A percentile compares a stretch with the other conserved stretches of the same genome.
phyloP scores from a whole-genome alignment of 2,329 filamentous ascomycete genomes.

The Sarocladium kiliense region DNA sequence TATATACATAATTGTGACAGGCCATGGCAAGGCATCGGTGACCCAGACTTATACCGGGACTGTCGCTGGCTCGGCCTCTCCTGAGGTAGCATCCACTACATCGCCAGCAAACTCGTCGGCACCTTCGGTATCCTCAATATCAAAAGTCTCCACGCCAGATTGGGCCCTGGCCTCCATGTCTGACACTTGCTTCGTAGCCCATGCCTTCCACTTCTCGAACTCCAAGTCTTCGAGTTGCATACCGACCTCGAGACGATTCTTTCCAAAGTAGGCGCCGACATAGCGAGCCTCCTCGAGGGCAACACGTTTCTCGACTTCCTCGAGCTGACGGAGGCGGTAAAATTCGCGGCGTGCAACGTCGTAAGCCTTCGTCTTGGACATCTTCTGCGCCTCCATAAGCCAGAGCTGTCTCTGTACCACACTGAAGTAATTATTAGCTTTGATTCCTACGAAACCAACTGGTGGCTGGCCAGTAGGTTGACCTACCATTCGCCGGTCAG shows the following conservation, averaged over 20 bases:
- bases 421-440: slow-evolving; percentile 38
- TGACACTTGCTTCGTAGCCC: slow-evolving; percentile 54
- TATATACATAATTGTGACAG: slow-evolving; percentile 17
- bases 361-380: slow-evolving; percentile 68
- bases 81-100: neutral
- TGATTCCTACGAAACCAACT: neutral
- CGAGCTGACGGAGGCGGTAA: slow-evolving; percentile 74
- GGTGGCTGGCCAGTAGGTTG: neutral
- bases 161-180: slow-evolving; percentile 33
- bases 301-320: slow-evolving; percentile 78
- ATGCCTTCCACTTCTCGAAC: slow-evolving; percentile 80
- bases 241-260: slow-evolving; percentile 66
- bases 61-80: neutral
- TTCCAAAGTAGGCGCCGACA: slow-evolving; percentile 85
- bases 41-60: too few relatives aligned
- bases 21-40: neutral
- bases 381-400: slow-evolving; percentile 63
- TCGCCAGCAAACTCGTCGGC: neutral
- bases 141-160: slow-evolving; percentile 38
- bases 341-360: slow-evolving; percentile 85
- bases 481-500: slow-evolving; percentile 79
- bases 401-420: slow-evolving; percentile 89
- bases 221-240: slow-evolving; percentile 76
- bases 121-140: slow-evolving; percentile 24
- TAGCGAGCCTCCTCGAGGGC: slow-evolving; percentile 82